These are phyloP conservation scores for Lasiodiplodia sp. DNA, from an alignment of 2,329 filamentous ascomycete genomes.

Conservation along the genomic window DNA sequence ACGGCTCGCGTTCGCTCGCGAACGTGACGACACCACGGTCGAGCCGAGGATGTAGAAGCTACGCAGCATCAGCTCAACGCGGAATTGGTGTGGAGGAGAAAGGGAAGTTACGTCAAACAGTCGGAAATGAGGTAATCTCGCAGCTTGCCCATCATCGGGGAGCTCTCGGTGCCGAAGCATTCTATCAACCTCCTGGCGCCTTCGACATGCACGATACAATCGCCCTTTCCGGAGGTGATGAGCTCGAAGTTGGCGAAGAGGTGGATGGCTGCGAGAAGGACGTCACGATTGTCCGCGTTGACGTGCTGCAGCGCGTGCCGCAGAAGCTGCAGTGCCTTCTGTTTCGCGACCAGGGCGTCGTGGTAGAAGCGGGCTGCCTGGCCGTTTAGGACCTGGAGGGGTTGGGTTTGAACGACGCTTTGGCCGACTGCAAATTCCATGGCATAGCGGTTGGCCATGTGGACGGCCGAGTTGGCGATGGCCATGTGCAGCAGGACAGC, in stretches of 20 bases:
- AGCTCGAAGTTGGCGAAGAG: conserved; percentile 60
- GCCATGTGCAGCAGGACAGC: conserved; percentile 57
- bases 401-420: not conserved
- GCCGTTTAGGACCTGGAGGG: not conserved
- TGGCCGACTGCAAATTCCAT: not conserved
- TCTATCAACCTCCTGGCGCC: conserved; percentile 58
- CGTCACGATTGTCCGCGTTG: conserved; percentile 46
- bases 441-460: conserved; percentile 49
- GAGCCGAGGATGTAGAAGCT: conserved; percentile 24
- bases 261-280: conserved; percentile 56
- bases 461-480: conserved; percentile 57
- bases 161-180: conserved; percentile 40
- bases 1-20: conserved; percentile 31
- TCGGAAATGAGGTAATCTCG: conserved; percentile 18
- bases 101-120: conserved; percentile 1
- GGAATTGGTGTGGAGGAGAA: not conserved
- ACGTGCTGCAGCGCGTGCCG: conserved; percentile 42
- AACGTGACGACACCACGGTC: conserved; percentile 31
- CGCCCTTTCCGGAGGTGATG: conserved; percentile 58
- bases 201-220: conserved; percentile 61
- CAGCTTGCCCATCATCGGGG: conserved; percentile 2
- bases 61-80: not conserved
- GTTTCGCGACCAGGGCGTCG: conserved; percentile 56
- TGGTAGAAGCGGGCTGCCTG: conserved; percentile 34
- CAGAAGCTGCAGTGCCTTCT: conserved; percentile 55